These are phyloP conservation scores for Mucor piriformis DNA, from an alignment of 371 early-diverging fungal genomes.

Conservation along the genomic window DNA sequence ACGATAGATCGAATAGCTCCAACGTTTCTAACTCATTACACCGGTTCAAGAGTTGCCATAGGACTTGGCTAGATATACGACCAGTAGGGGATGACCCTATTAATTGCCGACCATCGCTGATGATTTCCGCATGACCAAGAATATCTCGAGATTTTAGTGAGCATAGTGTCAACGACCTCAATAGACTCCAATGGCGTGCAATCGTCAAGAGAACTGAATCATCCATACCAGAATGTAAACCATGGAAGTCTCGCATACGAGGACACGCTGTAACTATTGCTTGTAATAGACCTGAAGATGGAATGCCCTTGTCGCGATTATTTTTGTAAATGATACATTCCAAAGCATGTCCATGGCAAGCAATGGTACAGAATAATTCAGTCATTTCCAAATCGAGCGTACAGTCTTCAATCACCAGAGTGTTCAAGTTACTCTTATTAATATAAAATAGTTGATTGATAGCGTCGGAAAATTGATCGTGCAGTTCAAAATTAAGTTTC, in stretches of 20 bases:
- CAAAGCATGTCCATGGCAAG: constrained; percentile 40
- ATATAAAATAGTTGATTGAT: constrained; percentile 34
- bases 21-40: constrained; percentile 30
- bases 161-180: constrained; percentile 29
- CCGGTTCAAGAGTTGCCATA: constrained; percentile 27
- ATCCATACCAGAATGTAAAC: constrained; percentile 48
- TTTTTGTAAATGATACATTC: constrained; percentile 34
- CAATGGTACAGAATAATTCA: constrained; percentile 45
- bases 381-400: constrained; percentile 55
- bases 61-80: constrained; percentile 23
- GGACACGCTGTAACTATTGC: constrained; percentile 51
- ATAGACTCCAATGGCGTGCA: constrained; percentile 43
- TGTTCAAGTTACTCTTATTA: constrained; percentile 31
- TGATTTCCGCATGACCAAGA: constrained; percentile 15
- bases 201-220: constrained; percentile 47
- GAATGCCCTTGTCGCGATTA: constrained; percentile 47
- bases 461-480: constrained; percentile 51
- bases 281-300: constrained; percentile 38
- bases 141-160: constrained; percentile 17
- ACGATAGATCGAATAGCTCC: constrained; percentile 48
- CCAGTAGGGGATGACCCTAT: constrained; percentile 28
- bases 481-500: constrained; percentile 44
- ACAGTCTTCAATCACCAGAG: constrained; percentile 41
- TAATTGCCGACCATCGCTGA: constrained; percentile 16
- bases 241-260: constrained; percentile 44